Conservation (phyloP, 257 asterid species). For the Ballota nigra region DNA sequence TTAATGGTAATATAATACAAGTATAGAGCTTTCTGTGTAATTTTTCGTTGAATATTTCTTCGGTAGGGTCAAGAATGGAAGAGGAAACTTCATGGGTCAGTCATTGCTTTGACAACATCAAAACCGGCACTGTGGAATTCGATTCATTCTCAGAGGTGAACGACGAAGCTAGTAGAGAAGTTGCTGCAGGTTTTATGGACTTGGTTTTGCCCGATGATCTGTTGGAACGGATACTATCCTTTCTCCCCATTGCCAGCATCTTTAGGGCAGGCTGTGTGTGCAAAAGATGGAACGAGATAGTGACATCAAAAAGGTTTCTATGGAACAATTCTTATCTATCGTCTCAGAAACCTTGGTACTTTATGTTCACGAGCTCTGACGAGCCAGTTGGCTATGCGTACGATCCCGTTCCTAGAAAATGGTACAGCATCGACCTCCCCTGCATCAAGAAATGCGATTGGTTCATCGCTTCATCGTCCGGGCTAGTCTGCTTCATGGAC, state of each 20-base stretch:
- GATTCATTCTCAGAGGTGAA: conserved; percentile 49
- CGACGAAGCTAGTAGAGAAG: conserved; percentile 51
- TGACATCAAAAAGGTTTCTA: conserved; percentile 61
- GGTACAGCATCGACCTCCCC: conserved; percentile 86
- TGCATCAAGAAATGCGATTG: conserved; percentile 67
- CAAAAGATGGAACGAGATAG: conserved; percentile 82
- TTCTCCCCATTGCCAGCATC: conserved; percentile 78
- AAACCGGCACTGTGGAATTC: conserved; percentile 24
- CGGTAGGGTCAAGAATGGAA: conserved; percentile 50
- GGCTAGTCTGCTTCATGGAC: conserved; percentile 89
- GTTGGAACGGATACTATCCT: conserved; percentile 72
- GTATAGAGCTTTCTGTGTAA: neutral
- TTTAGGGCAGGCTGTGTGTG: conserved; percentile 80
- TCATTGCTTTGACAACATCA: conserved; percentile 46
- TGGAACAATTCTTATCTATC: conserved; percentile 54
- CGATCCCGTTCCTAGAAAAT: conserved; percentile 70
- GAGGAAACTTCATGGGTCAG: conserved; percentile 85
- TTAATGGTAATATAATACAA: neutral
- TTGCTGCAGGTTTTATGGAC: conserved; percentile 51
- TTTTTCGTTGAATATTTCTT: conserved; percentile 1
- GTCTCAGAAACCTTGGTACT: conserved; percentile 87
- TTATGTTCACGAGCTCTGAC: conserved; percentile 91
- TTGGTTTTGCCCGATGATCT: conserved; percentile 78
- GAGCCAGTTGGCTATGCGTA: conserved; percentile 83
- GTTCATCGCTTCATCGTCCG: conserved; percentile 75